phyloP scores from a whole-genome alignment of 2,329 filamentous ascomycete genomes.

The Sclerotinia nivalis region DNA sequence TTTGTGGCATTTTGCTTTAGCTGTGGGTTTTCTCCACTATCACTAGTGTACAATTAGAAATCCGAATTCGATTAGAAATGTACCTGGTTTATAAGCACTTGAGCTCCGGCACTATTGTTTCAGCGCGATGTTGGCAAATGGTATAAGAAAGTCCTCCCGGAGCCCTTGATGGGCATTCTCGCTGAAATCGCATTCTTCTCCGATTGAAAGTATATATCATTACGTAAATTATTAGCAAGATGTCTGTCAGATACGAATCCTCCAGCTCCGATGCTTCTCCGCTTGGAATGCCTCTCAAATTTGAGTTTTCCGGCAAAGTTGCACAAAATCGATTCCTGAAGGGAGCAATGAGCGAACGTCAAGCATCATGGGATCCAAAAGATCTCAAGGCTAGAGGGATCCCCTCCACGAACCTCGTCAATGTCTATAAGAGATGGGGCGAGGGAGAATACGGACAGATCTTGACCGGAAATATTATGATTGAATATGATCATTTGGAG shows the following conservation, averaged over 20 bases:
- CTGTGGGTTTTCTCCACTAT: too few species aligned
- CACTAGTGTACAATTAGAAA: not conserved
- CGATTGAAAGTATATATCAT: not conserved
- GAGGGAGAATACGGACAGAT: constrained; percentile 57
- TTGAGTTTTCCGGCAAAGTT: constrained; percentile 53
- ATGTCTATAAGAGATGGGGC: constrained; percentile 63
- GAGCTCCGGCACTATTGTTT: not conserved
- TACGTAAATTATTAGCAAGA: constrained; percentile 24
- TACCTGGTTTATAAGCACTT: not conserved
- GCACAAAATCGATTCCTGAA: constrained; percentile 68
- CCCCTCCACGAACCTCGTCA: constrained; percentile 53
- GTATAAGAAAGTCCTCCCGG: not conserved
- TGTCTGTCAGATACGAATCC: constrained; percentile 35
- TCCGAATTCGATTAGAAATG: not conserved
- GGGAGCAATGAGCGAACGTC: constrained; percentile 64
- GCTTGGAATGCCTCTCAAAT: constrained; percentile 50
- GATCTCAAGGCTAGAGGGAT: constrained; percentile 55
- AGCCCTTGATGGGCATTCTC: too few species aligned
- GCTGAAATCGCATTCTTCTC: not conserved
- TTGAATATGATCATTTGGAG: constrained; percentile 61
- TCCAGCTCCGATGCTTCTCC: constrained; percentile 38
- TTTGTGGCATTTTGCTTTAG: too few species aligned
- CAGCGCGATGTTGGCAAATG: not conserved
- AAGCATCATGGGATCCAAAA: constrained; percentile 59
- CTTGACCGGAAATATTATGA: constrained; percentile 64